phyloP scores from a whole-genome alignment of 345 rosid genomes.

The Acer campestre region DNA sequence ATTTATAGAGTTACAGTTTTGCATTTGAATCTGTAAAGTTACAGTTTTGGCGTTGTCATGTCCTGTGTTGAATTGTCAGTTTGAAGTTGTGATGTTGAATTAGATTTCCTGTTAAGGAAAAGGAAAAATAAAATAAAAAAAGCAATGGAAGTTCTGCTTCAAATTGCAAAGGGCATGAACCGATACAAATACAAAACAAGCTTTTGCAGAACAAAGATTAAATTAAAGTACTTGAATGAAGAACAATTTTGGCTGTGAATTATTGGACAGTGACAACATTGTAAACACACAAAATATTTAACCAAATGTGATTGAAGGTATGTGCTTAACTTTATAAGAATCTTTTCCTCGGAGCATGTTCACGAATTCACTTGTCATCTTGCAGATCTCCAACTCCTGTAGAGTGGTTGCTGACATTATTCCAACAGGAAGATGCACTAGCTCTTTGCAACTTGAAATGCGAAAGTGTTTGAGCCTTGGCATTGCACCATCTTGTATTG shows the following conservation, averaged over 20 bases:
- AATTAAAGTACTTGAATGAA: not conserved
- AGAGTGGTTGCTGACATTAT: slow-evolving; percentile 2
- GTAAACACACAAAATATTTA: not conserved
- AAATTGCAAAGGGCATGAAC: not conserved
- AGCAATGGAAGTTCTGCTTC: not conserved
- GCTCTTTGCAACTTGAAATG: slow-evolving; percentile 13
- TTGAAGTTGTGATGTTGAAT: not conserved
- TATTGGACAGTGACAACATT: no score
- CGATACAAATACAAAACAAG: no score
- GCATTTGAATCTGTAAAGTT: no score
- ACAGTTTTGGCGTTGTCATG: no score
- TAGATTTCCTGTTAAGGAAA: not conserved
- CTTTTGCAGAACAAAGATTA: not conserved
- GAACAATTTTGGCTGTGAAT: no score
- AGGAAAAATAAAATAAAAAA: no score
- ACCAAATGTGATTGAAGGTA: slow-evolving; percentile 15
- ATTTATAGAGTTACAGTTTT: no score
- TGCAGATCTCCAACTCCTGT: slow-evolving; percentile 18
- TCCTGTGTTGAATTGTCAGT: no score
- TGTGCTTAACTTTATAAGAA: slow-evolving; percentile 23
- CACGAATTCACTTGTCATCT: slow-evolving; percentile 19
- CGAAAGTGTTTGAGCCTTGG: slow-evolving; percentile 21
- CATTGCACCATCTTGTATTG: slow-evolving; percentile 14
- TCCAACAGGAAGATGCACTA: slow-evolving; percentile 20
- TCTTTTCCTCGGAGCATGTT: slow-evolving; percentile 21